Conservation (phyloP, 306 rosid species). For the Cucurbita maxima region DNA sequence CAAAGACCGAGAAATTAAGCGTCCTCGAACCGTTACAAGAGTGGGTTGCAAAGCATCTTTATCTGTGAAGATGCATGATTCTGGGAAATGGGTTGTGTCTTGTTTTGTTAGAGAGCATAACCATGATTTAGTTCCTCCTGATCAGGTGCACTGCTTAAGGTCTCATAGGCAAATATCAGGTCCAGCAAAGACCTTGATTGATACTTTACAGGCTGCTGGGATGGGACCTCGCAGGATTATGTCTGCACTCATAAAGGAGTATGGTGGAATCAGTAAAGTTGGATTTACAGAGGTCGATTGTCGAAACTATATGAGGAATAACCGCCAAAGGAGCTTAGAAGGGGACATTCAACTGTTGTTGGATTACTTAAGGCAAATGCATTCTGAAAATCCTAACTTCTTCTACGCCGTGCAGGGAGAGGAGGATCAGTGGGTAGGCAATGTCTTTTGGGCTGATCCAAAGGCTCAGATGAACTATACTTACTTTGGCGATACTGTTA, state of each 20-base stretch:
- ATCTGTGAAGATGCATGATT: conserved; percentile 94
- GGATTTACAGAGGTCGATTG: conserved; percentile 99
- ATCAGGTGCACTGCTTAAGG: conserved; percentile 91
- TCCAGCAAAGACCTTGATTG: conserved; percentile 87
- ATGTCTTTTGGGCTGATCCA: conserved; percentile 93
- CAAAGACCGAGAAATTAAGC: conserved; percentile 95
- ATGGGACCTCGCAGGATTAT: conserved; percentile 97
- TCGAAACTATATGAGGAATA: conserved; percentile 96
- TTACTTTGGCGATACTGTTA: conserved; percentile 88
- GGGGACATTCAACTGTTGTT: conserved; percentile 81
- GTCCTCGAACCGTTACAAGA: conserved; percentile 78
- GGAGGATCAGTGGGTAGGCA: conserved; percentile 53
- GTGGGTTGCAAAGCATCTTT: conserved; percentile 96
- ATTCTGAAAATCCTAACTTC: conserved; percentile 59
- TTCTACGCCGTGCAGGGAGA: conserved; percentile 85
- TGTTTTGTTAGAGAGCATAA: conserved; percentile 88
- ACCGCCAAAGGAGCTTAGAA: conserved; percentile 78
- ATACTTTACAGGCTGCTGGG: conserved; percentile 97
- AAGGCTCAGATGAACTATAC: conserved; percentile 72
- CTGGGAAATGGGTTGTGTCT: conserved; percentile 95
- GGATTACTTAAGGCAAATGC: conserved; percentile 84
- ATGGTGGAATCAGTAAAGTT: conserved; percentile 92
- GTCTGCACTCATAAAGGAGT: conserved; percentile 92
- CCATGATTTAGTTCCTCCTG: conserved; percentile 90
- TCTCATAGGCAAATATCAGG: conserved; percentile 97